Evolutionary conservation across 1,284 basidiomycete species (phyloP).

Genomic region (Schizopora paradoxa): DNA sequence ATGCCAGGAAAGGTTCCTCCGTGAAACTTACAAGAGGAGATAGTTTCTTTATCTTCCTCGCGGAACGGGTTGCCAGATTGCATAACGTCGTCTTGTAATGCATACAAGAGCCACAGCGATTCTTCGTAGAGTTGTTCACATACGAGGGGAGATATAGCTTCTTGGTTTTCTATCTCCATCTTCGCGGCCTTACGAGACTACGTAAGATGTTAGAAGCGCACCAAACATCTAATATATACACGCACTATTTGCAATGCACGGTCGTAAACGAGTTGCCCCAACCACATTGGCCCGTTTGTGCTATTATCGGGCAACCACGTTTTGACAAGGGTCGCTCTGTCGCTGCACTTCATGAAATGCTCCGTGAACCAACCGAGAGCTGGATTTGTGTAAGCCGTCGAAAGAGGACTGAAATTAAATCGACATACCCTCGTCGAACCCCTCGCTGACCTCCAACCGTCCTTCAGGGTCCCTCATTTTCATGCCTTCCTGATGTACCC

Average conservation of each 20-base stretch:
- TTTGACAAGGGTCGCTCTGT: conserved; percentile 69
- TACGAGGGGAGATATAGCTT: conserved; percentile 65
- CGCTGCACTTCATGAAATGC: conserved; percentile 73
- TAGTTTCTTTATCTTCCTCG: conserved; percentile 79
- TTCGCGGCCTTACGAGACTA: conserved; percentile 90
- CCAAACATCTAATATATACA: neutral
- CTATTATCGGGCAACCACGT: conserved; percentile 76
- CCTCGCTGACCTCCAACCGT: conserved; percentile 62
- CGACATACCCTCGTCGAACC: conserved; percentile 70
- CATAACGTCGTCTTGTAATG: conserved; percentile 85
- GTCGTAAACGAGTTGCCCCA: conserved; percentile 80
- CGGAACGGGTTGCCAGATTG: conserved; percentile 78
- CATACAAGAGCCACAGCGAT: conserved; percentile 87
- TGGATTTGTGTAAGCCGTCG: conserved; percentile 25
- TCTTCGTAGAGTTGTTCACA: conserved; percentile 95
- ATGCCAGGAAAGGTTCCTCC: conserved; percentile 6
- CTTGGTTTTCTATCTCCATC: conserved; percentile 84
- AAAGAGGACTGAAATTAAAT: conserved; percentile 4
- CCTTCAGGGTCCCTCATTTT: conserved; percentile 73
- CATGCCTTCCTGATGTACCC: conserved; percentile 68
- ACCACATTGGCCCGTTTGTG: conserved; percentile 64
- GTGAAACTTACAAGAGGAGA: conserved; percentile 65
- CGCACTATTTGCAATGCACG: conserved; percentile 64
- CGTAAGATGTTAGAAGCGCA: neutral
- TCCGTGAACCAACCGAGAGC: conserved; percentile 73